Percentiles rank a stretch among this genome's conserved stretches.
These are phyloP conservation scores for Rhipidocladum racemiflorum DNA, from an alignment of 176 grass and related monocot genomes.

Conservation along the genomic window DNA sequence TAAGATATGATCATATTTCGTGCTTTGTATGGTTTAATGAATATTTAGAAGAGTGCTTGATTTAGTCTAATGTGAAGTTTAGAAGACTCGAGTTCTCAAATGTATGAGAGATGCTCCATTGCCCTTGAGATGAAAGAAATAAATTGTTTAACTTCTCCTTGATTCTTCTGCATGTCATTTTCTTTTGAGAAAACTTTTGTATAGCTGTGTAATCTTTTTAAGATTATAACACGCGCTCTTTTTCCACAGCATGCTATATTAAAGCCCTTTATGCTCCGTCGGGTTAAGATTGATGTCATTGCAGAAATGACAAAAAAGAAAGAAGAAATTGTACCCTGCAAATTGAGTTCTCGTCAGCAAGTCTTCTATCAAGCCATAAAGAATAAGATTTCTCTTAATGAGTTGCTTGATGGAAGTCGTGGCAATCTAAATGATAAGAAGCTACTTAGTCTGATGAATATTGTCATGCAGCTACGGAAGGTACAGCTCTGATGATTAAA, in stretches of 20 bases:
- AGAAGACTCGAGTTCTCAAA: neutral
- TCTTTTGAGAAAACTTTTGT: neutral
- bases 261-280: slow-evolving; percentile 96
- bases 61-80: slow-evolving; percentile 1
- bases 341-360: slow-evolving; percentile 95
- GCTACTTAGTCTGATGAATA: slow-evolving; percentile 98
- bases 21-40: slow-evolving; percentile 23
- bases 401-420: slow-evolving; percentile 81
- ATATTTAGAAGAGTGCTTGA: neutral
- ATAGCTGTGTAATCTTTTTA: neutral
- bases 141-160: neutral
- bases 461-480: slow-evolving; percentile 97
- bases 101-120: slow-evolving; percentile 7
- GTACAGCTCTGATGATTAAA: slow-evolving; percentile 35
- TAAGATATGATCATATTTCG: slow-evolving; percentile 37
- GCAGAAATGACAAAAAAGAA: slow-evolving; percentile 97
- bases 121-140: neutral
- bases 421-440: slow-evolving; percentile 96
- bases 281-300: slow-evolving; percentile 99
- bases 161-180: neutral
- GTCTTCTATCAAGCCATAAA: slow-evolving; percentile 99
- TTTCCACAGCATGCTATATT: slow-evolving; percentile 84
- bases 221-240: slow-evolving; percentile 4
- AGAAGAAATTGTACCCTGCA: slow-evolving; percentile 90
- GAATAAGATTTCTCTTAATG: slow-evolving; percentile 94